Percentiles rank a stretch among this genome's conserved stretches.
phyloP scores from a whole-genome alignment of 2,329 filamentous ascomycete species.

The Trichoderma guizhouense region DNA sequence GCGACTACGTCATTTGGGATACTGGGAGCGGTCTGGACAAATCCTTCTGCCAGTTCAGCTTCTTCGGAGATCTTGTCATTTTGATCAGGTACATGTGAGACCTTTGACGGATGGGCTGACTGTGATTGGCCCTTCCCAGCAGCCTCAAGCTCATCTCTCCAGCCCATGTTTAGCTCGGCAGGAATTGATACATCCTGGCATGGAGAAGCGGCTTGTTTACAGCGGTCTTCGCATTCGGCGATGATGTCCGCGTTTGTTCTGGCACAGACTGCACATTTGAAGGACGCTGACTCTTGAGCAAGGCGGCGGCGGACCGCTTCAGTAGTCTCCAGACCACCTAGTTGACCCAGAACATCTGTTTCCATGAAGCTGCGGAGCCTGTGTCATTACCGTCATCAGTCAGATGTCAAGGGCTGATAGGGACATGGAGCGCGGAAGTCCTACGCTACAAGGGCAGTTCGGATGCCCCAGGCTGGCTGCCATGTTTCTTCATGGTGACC shows the following conservation, averaged over 20 bases:
- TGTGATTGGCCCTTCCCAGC: not conserved
- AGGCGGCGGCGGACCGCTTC: conserved; percentile 64
- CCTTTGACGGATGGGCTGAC: not conserved
- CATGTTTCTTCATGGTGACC: conserved; percentile 98
- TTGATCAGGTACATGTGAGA: not conserved
- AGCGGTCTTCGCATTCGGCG: conserved; percentile 61
- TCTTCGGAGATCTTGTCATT: conserved; percentile 41
- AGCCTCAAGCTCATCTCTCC: conserved; percentile 66
- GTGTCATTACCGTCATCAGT: not conserved
- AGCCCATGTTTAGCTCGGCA: conserved; percentile 61
- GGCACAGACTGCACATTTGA: conserved; percentile 67
- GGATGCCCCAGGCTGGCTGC: conserved; percentile 96
- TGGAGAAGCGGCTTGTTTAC: conserved; percentile 36
- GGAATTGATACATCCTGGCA: conserved; percentile 48
- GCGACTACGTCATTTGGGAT: not conserved
- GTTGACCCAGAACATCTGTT: conserved; percentile 78
- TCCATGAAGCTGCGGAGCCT: conserved; percentile 87
- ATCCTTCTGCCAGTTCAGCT: conserved; percentile 55
- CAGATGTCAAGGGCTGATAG: not conserved
- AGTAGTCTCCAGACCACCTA: conserved; percentile 80
- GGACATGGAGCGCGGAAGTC: conserved; percentile 18
- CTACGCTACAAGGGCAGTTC: conserved; percentile 73
- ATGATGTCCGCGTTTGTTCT: conserved; percentile 73
- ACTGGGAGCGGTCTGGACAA: conserved; percentile 39
- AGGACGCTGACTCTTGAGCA: conserved; percentile 63